Evolutionary conservation across 768 basidiomycete species (phyloP), one percentile per base, ranked within the genome.

Genomic region (Mycena indigotica): DNA sequence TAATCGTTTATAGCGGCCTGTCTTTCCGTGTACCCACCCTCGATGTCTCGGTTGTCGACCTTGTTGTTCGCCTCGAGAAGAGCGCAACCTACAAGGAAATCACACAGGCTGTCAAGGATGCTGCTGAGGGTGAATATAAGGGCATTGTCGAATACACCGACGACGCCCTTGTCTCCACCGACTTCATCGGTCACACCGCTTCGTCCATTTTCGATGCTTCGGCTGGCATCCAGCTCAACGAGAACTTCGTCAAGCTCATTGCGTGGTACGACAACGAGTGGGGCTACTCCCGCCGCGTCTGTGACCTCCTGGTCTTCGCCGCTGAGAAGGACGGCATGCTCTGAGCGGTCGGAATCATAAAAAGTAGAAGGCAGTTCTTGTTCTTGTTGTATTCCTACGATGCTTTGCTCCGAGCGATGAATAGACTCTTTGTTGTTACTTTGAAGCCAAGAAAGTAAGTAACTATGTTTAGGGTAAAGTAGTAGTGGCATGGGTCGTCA

Each of bases 21-120:
- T 66, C 96, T 48, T 98, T 99, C 95, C 96, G 96, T 79, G 89
- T 98, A 58, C 96, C 96, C 65, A 95, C 93, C 59, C 79, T 90
- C 69, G 91, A 98, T 69, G 96, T 98, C 67, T 98, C 96, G 66
- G 96, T 98, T 67, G 95, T 98, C 72, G 96, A 99, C 79, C 87
- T 99, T 64, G 93, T 95, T 65, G 93, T 87, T 66, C 93, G 96
- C 68, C 80, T 91, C 67, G 89, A 93, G 79, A 97, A 92, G 81
- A 65, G 75, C 53, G 87, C 95, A 5, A 72, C 84, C 24, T 99
- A 98, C 78, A 91, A 94, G 2, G 80, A 91, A 59, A 97, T 99
- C 88, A 97, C 95, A 85, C 72, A 72, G 2, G 85, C 84, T 64
- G 64, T 98, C 72, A 91, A 91, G 82, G 81, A 77, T 55, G 95